phyloP scores from a whole-genome alignment of 768 basidiomycete species.

The Rhizopogon sp. region DNA sequence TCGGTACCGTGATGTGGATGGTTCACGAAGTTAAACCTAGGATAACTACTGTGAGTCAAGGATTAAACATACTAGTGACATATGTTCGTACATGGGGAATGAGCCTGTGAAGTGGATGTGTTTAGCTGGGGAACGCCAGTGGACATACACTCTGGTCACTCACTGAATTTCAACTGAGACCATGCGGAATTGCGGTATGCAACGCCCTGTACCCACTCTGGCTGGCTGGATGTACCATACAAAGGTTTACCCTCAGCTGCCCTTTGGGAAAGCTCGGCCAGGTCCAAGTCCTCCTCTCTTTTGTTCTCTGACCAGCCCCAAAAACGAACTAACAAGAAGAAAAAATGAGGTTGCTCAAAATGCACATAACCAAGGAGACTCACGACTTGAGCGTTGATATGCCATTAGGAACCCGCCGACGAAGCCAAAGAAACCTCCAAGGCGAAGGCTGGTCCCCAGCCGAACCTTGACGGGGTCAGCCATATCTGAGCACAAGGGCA shows the following conservation, averaged over 20 bases:
- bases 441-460: constrained; percentile 35
- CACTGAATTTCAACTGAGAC: constrained; percentile 91
- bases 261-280: constrained; percentile 71
- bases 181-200: constrained; percentile 87
- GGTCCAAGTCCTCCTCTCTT: constrained; percentile 73
- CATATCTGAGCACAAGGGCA: constrained; percentile 30
- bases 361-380: constrained; percentile 24
- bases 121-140: constrained; percentile 3
- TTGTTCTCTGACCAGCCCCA: constrained; percentile 94
- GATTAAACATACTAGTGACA: not conserved
- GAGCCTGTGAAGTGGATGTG: constrained; percentile 38
- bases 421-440: constrained; percentile 79
- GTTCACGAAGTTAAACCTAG: constrained; percentile 93
- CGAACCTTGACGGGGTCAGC: constrained; percentile 37
- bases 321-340: constrained; percentile 62
- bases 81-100: constrained; percentile 65
- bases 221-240: constrained; percentile 80
- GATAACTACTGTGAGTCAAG: constrained; percentile 7
- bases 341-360: constrained; percentile 4
- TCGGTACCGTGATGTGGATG: constrained; percentile 86
- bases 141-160: constrained; percentile 24
- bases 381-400: constrained; percentile 87
- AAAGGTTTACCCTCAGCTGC: constrained; percentile 77
- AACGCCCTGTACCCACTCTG: constrained; percentile 79
- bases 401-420: constrained; percentile 88